Evolutionary conservation across 1,139 yeast genomes (phyloP).

Genomic region (Suhomyces yuchorum): DNA sequence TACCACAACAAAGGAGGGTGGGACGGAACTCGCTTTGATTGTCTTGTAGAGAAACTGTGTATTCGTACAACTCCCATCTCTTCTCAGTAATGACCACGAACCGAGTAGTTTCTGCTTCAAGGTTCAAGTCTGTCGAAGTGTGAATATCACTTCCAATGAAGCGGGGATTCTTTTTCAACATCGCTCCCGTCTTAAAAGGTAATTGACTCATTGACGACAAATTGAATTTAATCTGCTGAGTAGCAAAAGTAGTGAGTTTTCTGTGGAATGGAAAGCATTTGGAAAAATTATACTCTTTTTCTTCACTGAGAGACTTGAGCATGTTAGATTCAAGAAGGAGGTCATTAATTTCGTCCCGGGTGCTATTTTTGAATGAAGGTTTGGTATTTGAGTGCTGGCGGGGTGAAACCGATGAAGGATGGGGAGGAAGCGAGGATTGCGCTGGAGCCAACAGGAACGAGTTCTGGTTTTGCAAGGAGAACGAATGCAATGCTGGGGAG

Average conservation of each 20-base stretch:
- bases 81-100: constrained; percentile 67
- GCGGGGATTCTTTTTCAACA: constrained; percentile 43
- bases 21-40: constrained; percentile 50
- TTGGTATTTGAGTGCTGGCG: constrained; percentile 8
- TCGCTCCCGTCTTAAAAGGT: constrained; percentile 42
- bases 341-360: constrained; percentile 7
- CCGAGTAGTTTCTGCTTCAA: constrained; percentile 53
- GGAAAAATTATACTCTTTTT: constrained; percentile 65
- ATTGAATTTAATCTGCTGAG: constrained; percentile 58
- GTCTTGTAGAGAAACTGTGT: constrained; percentile 27
- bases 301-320: constrained; percentile 36
- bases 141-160: constrained; percentile 67
- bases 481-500: background rate
- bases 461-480: background rate
- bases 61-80: constrained; percentile 71
- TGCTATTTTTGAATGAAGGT: constrained; percentile 7
- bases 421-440: background rate
- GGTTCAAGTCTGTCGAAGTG: constrained; percentile 30
- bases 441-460: background rate
- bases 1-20: constrained; percentile 64
- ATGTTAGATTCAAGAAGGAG: constrained; percentile 25
- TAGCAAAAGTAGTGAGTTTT: constrained; percentile 61
- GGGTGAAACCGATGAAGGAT: constrained; percentile 8
- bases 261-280: constrained; percentile 85
- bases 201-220: constrained; percentile 29